These are phyloP conservation scores for Pythium oligandrum DNA, from an alignment of 352 stramenopile species.

Conservation along the genomic window DNA sequence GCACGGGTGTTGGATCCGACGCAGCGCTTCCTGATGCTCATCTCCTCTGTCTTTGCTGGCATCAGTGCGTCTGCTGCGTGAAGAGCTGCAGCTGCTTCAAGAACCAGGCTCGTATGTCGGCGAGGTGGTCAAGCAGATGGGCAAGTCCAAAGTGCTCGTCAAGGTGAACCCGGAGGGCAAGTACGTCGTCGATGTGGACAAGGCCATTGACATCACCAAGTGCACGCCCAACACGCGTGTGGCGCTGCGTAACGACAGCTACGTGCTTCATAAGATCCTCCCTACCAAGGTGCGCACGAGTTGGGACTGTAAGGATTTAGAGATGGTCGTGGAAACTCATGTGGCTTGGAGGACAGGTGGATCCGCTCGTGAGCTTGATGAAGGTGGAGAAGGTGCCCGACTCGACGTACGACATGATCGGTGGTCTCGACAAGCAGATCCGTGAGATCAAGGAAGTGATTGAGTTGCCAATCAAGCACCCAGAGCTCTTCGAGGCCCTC, in stretches of 20 bases:
- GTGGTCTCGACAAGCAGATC: slow-evolving; percentile 99
- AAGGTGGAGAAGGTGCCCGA: slow-evolving; percentile 99
- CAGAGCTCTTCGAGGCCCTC: slow-evolving; percentile 98
- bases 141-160: slow-evolving; percentile 99
- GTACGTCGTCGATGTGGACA: slow-evolving; percentile 99
- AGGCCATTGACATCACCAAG: slow-evolving; percentile 94
- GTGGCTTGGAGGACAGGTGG: slow-evolving; percentile 32
- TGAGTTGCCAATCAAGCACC: slow-evolving; percentile 99
- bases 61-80: slow-evolving; percentile 94
- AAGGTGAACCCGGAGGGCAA: slow-evolving; percentile 99
- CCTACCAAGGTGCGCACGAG: slow-evolving; percentile 88
- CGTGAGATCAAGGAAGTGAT: slow-evolving; percentile 99
- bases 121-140: slow-evolving; percentile 99
- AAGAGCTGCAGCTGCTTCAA: slow-evolving; percentile 98
- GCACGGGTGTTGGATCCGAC: neutral
- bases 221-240: slow-evolving; percentile 99
- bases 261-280: slow-evolving; percentile 99
- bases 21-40: too few species aligned
- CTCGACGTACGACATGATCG: slow-evolving; percentile 99
- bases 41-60: too few species aligned
- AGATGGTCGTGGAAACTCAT: slow-evolving; percentile 11
- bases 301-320: slow-evolving; percentile 12
- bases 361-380: slow-evolving; percentile 92
- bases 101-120: slow-evolving; percentile 98
- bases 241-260: slow-evolving; percentile 98